phyloP scores from a whole-genome alignment of 2,329 filamentous ascomycete genomes.

The Ilyonectria sp. region DNA sequence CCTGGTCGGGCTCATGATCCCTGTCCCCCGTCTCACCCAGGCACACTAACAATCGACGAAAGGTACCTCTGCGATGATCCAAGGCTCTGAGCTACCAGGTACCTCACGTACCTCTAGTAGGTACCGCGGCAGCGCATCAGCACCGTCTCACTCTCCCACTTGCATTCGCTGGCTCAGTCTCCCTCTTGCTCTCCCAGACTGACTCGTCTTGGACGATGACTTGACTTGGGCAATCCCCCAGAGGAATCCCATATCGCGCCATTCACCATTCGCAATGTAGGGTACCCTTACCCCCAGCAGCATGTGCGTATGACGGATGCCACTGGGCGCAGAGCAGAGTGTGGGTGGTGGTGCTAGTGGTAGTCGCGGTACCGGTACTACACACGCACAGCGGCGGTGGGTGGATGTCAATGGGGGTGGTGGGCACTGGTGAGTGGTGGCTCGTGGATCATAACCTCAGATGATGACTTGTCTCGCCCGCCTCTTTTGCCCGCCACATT shows the following conservation, averaged over 20 bases:
- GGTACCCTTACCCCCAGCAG: constrained; percentile 16
- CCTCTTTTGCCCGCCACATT: constrained; percentile 19
- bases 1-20: constrained; percentile 26
- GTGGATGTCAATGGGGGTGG: constrained; percentile 35
- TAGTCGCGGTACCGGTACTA: constrained; percentile 27
- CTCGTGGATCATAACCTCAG: constrained; percentile 37
- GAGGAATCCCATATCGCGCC: constrained; percentile 14
- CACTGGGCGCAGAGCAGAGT: constrained; percentile 23
- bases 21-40: constrained; percentile 33
- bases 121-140: constrained; percentile 1
- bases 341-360: constrained; percentile 30
- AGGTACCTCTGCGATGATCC: constrained; percentile 25
- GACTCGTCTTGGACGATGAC: neutral
- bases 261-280: constrained; percentile 15
- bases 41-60: constrained; percentile 19
- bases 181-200: neutral
- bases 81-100: constrained; percentile 10
- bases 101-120: too few species aligned
- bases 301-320: constrained; percentile 27
- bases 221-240: neutral
- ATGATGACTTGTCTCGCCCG: constrained; percentile 31
- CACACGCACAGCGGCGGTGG: constrained; percentile 29
- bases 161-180: neutral
- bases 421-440: constrained; percentile 28
- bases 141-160: neutral